Evolutionary conservation across 345 rosid genomes (phyloP).

Genomic region (Litchi chinensis): DNA sequence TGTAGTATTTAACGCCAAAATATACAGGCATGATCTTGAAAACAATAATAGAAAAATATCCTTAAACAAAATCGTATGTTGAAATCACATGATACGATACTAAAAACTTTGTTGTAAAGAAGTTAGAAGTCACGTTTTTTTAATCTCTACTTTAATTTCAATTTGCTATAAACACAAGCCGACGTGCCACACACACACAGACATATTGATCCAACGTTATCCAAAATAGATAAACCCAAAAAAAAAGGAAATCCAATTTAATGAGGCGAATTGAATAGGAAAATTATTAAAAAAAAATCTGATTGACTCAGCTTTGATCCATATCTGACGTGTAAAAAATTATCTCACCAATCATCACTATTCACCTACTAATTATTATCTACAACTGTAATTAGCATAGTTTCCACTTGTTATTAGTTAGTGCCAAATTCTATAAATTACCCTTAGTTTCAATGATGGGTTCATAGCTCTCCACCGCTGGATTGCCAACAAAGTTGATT

Average conservation of each 20-base stretch:
- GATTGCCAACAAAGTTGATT: neutral
- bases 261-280: neutral
- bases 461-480: neutral
- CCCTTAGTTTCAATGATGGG: neutral
- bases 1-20: too few species aligned
- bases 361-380: conserved; percentile 18
- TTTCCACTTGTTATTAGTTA: neutral
- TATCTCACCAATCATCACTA: neutral
- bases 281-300: neutral
- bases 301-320: conserved; percentile 23
- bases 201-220: conserved; percentile 32
- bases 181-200: neutral
- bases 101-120: conserved; percentile 25
- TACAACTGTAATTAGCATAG: neutral
- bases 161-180: neutral
- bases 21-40: too few species aligned
- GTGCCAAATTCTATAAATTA: too few species aligned
- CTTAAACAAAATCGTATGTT: neutral
- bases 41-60: too few species aligned
- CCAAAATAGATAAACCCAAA: conserved; percentile 35
- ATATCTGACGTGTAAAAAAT: conserved; percentile 33
- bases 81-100: conserved; percentile 10
- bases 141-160: neutral
- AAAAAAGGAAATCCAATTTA: neutral
- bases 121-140: conserved; percentile 31